Base-by-base conservation (phyloP, 352 stramenopile species). In the Aphanomyces stellatus region DNA sequence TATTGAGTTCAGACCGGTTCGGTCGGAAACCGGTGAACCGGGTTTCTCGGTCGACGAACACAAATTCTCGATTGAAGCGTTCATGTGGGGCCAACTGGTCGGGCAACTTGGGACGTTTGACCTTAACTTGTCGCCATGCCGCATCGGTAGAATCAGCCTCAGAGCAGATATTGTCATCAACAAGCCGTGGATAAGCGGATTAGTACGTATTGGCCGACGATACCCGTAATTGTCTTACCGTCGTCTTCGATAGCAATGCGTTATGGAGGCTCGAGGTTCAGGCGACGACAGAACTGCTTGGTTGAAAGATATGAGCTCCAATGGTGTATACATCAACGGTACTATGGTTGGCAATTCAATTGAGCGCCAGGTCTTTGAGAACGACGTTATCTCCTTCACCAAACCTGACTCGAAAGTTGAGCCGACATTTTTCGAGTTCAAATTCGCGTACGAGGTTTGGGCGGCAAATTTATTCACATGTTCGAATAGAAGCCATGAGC, bases 351-450 rank as follows among this genome's bases (percentile, higher is more conserved):
- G 60, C 60, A 49, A 49, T 13, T 59, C 41, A 15, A 35, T 51
- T 28, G 28, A 30, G 37, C 28, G 48, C 5, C n/a, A 43, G 37
- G 57, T 67, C 60, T 24, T 42, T 41, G 60, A 67, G 2, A 43
- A 67, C 1, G 60, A 67, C 34, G 60, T 57, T 30, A 67, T 67
- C n/a, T 67, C 41, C 19, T 67, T 67, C 60, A 67, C 60, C 31
- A 67, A 67, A 3, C 60, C 60, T 17, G 22, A 22, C 19, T 17
- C 60, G 4, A 51, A 51, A 11, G 28, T 67, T 19, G 60, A 67
- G 19, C 60, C 60, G 27, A 35, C 41, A 8, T 59, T 67, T 28
- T 67, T 67, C 34, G 19, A 24, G 10, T 67, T 67, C 42, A n/a
- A 22, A 15, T 57, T 67, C 25, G 41, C 35, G 60, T 67, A 57